phyloP scores from a whole-genome alignment of 257 asterid genomes.

The Sherardia arvensis region DNA sequence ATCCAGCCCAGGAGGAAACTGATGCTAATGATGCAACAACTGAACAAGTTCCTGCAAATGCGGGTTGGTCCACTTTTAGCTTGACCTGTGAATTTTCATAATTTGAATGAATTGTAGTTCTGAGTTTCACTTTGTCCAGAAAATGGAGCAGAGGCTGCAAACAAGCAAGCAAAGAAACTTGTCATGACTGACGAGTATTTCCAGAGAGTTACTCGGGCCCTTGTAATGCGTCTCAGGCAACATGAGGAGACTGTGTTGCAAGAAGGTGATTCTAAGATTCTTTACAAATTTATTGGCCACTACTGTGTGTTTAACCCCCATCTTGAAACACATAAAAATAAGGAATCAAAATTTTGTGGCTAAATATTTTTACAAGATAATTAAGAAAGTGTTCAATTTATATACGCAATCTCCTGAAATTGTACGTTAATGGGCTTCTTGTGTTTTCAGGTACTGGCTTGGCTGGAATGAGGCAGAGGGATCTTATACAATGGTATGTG shows the following conservation, averaged over 20 bases:
- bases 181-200: constrained; percentile 74
- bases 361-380: not conserved
- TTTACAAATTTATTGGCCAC: not conserved
- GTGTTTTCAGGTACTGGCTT: constrained; percentile 42
- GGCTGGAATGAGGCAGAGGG: constrained; percentile 89
- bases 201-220: constrained; percentile 86
- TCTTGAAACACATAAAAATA: not conserved
- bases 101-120: not conserved
- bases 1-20: constrained; percentile 28
- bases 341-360: not conserved
- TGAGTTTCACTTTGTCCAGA: constrained; percentile 34
- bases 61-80: constrained; percentile 29
- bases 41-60: constrained; percentile 32
- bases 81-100: not conserved
- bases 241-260: constrained; percentile 57
- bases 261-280: constrained; percentile 38
- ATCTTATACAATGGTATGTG: constrained; percentile 79
- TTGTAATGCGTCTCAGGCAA: constrained; percentile 71
- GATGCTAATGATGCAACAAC: constrained; percentile 24
- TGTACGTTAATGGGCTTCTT: not conserved
- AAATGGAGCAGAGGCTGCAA: constrained; percentile 32
- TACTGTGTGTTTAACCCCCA: not conserved
- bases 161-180: constrained; percentile 60
- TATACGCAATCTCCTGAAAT: not conserved
- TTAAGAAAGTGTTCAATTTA: not conserved